Conservation (phyloP, 305 asterid genomes). For the Fraxinus nigra region DNA sequence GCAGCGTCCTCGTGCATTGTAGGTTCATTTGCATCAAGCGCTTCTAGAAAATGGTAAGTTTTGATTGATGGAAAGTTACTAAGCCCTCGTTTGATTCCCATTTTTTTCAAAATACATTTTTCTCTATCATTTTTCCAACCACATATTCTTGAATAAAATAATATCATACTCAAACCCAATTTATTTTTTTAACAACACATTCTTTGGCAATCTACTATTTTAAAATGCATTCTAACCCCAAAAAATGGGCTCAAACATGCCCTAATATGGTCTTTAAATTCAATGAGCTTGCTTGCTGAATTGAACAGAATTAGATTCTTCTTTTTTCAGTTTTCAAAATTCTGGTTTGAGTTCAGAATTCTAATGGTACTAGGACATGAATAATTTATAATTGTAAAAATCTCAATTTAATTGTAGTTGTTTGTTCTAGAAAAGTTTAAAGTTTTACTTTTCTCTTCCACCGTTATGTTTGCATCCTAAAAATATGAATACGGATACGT, state of each 20-base stretch:
- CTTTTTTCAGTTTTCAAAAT: background rate
- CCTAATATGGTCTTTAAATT: background rate
- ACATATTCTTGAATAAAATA: too few relatives aligned
- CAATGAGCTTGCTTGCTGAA: background rate
- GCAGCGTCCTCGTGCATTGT: slow-evolving; percentile 45
- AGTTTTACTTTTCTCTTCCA: background rate
- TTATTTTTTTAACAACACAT: too few relatives aligned
- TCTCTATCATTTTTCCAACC: too few relatives aligned
- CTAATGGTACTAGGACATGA: background rate
- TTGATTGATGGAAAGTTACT: background rate
- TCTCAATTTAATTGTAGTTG: background rate
- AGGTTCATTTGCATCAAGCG: slow-evolving; percentile 48
- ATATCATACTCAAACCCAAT: too few relatives aligned
- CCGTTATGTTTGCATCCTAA: background rate
- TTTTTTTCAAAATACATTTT: too few relatives aligned
- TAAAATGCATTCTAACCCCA: too few relatives aligned
- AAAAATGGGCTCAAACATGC: too few relatives aligned
- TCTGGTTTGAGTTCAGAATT: background rate
- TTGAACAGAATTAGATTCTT: background rate
- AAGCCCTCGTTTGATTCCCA: background rate
- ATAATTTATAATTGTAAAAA: background rate
- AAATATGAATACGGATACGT: too few relatives aligned
- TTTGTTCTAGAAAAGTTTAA: background rate
- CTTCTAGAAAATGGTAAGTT: slow-evolving; percentile 47
- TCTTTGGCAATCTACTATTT: too few relatives aligned